A percentile compares a stretch with the other conserved stretches of the same genome.
These are phyloP conservation scores for Termitomyces sp. DNA, from an alignment of 768 basidiomycete genomes.

Conservation along the genomic window DNA sequence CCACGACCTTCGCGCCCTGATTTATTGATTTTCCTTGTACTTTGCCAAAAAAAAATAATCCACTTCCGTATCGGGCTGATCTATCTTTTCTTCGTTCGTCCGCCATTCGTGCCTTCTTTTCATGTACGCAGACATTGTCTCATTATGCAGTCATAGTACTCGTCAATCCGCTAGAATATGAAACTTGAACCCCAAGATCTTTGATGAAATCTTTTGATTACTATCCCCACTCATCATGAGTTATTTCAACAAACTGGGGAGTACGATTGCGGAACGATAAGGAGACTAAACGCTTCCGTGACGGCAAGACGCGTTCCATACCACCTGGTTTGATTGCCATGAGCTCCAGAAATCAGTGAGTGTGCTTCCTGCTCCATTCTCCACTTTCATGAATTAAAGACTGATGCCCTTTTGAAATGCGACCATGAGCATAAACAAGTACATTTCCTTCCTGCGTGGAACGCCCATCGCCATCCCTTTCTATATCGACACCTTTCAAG, in stretches of 20 bases:
- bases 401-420: no score
- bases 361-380: no score
- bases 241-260: no score
- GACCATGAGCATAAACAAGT: no score
- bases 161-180: neutral
- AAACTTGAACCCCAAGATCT: no score
- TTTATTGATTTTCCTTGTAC: neutral
- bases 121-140: neutral
- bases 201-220: neutral
- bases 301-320: neutral
- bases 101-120: no score
- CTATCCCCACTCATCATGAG: no score
- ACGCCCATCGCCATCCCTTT: no score
- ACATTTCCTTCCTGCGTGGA: no score
- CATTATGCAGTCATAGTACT: neutral
- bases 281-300: neutral
- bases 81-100: neutral
- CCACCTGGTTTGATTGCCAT: neutral
- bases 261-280: no score
- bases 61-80: neutral
- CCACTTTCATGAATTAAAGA: no score
- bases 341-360: neutral
- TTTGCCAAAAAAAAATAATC: neutral
- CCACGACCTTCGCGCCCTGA: neutral
- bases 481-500: no score